Conservation (phyloP, 2,329 filamentous ascomycete species). For the Rhexocercosporidium sp. region DNA sequence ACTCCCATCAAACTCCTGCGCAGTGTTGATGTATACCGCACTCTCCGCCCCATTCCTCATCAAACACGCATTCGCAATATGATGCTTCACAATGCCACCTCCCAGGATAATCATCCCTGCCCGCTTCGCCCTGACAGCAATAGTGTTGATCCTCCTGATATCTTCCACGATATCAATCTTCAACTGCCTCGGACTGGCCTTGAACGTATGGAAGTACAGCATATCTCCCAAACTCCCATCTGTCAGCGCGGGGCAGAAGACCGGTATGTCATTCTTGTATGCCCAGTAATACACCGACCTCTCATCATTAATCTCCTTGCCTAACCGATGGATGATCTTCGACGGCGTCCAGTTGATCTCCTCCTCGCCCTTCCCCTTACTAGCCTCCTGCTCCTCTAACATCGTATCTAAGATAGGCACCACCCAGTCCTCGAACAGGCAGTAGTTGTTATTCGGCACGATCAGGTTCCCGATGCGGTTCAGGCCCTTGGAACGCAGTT, state of each 20-base stretch:
- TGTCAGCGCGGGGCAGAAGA: slow-evolving; percentile 95
- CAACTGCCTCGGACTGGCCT: slow-evolving; percentile 79
- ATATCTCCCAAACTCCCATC: slow-evolving; percentile 97
- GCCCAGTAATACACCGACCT: slow-evolving; percentile 93
- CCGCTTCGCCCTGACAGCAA: slow-evolving; percentile 84
- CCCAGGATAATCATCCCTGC: slow-evolving; percentile 96
- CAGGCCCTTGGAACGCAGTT: slow-evolving; percentile 81
- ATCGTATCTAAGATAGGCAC: slow-evolving; percentile 93
- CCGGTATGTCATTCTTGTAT: slow-evolving; percentile 93
- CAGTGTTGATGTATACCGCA: slow-evolving; percentile 97
- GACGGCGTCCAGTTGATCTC: slow-evolving; percentile 91
- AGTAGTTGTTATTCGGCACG: slow-evolving; percentile 97
- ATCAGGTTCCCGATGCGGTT: slow-evolving; percentile 96
- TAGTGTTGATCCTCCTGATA: slow-evolving; percentile 89
- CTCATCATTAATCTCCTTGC: slow-evolving; percentile 93
- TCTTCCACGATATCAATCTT: slow-evolving; percentile 93
- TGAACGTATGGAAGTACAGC: slow-evolving; percentile 98
- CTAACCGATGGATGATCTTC: slow-evolving; percentile 87
- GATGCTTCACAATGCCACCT: slow-evolving; percentile 95
- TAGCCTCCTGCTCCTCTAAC: slow-evolving; percentile 90
- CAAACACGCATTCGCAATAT: slow-evolving; percentile 95
- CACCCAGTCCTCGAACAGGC: slow-evolving; percentile 96
- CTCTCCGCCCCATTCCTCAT: slow-evolving; percentile 98
- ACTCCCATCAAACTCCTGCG: slow-evolving; percentile 95
- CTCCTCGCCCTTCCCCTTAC: slow-evolving; percentile 60